Percentiles rank a stretch among this genome's conserved stretches.
These are phyloP conservation scores for Tricholoma terreum DNA, from an alignment of 768 basidiomycete genomes.

Conservation along the genomic window DNA sequence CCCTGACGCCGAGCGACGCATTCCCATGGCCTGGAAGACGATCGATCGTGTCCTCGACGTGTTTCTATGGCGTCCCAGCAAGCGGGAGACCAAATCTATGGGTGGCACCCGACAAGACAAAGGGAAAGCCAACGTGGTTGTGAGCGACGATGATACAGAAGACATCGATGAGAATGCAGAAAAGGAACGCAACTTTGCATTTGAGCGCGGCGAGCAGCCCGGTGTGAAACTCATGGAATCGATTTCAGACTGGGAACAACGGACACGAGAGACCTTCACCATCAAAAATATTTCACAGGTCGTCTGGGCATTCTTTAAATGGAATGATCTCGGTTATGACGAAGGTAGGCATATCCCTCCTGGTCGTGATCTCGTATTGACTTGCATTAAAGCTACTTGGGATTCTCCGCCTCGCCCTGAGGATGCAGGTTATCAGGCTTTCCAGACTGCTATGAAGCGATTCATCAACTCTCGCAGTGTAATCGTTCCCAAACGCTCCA, in stretches of 20 bases:
- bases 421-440: slow-evolving; percentile 61
- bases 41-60: slow-evolving; percentile 91
- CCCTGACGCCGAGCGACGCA: slow-evolving; percentile 67
- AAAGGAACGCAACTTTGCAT: slow-evolving; percentile 38
- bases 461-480: slow-evolving; percentile 65
- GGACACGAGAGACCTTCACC: slow-evolving; percentile 38
- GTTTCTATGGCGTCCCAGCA: slow-evolving; percentile 55
- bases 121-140: slow-evolving; percentile 19
- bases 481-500: slow-evolving; percentile 49
- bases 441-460: slow-evolving; percentile 59
- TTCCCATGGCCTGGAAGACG: slow-evolving; percentile 82
- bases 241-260: slow-evolving; percentile 58
- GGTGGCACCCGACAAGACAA: slow-evolving; percentile 23
- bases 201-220: slow-evolving; percentile 65
- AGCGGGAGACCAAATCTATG: slow-evolving; percentile 16
- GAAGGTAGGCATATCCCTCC: slow-evolving; percentile 57
- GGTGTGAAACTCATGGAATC: slow-evolving; percentile 50
- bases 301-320: slow-evolving; percentile 86
- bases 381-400: slow-evolving; percentile 68
- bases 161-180: slow-evolving; percentile 28
- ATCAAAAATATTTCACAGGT: slow-evolving; percentile 57
- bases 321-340: slow-evolving; percentile 91
- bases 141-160: slow-evolving; percentile 27
- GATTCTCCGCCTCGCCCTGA: slow-evolving; percentile 75
- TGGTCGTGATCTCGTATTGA: background rate